Base-by-base conservation (phyloP, 805 yeast genomes). In the Blastobotrys peoriensis region DNA sequence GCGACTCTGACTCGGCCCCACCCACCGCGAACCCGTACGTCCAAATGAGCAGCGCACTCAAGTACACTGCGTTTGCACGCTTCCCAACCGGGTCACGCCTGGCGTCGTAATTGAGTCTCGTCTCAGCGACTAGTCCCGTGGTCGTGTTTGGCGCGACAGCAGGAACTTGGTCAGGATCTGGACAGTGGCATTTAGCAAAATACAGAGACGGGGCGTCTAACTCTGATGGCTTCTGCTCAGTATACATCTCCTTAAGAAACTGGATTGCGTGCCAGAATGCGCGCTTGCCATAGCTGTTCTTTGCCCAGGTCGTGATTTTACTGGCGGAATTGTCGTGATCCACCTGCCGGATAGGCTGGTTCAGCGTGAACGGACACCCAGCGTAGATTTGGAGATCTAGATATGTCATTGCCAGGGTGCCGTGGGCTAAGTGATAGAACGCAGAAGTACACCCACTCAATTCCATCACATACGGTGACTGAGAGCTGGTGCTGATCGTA, bases 291-390 rank as follows among this genome's bases (percentile, higher is more conserved):
- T 67, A 70, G 10, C 60, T 46, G 6, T 73, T 66, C 4, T 58
- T 55, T 1, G 80, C 67, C 79, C 85, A 77, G 40, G 69, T 75
- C 30, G 66, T 60, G 16, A 83, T 72, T 50, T 80, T 67, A 10
- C 63, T 63, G 33, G 70, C 67, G 9, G 76, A 78, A 2, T 69
- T 64, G 18, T 70, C 70, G 50, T 76, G 72, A 46, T 76, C 81
- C 1, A 65, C 58, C 6, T 66, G 65, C 4, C 77, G 75, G 8
- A 83, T 79, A 33, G 67, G 68, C 28, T 81, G 86, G 55, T 77
- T 83, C 81, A 83, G 80, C 55, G 88, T 74, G 65, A 83, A 77
- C 1, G 93, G 93, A 5, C 87, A 84, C 1, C 96, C 96, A 2
- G 89, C 81, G 60, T 70, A 81, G 3, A 84, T 80, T 43, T 83